Evolutionary conservation across 805 yeast species (phyloP).

Genomic region (Hemisphaericaspora nanyangensis): DNA sequence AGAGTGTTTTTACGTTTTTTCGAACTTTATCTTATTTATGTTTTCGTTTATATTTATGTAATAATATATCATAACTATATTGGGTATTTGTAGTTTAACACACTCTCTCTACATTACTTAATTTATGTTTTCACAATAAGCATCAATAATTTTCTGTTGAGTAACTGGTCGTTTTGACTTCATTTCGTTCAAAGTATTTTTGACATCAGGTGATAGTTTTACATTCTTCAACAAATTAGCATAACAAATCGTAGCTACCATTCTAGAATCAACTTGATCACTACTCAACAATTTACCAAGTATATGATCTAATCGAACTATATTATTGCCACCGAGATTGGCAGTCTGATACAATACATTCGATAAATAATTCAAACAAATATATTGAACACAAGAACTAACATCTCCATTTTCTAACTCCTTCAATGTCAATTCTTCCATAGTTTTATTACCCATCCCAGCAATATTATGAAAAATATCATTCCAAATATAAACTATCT

Average conservation of each 20-base stretch:
- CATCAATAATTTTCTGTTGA: conserved; percentile 45
- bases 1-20: too few relatives aligned
- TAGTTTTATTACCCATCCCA: background rate
- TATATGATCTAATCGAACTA: conserved; percentile 22
- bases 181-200: conserved; percentile 3
- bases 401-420: conserved; percentile 3
- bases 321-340: background rate
- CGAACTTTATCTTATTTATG: too few relatives aligned
- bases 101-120: too few relatives aligned
- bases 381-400: background rate
- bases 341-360: conserved; percentile 2
- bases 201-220: conserved; percentile 3
- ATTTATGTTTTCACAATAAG: too few relatives aligned
- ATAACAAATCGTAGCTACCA: conserved; percentile 35
- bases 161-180: conserved; percentile 30
- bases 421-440: conserved; percentile 4
- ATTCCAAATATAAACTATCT: conserved; percentile 7
- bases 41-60: too few relatives aligned
- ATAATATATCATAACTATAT: too few relatives aligned
- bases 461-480: conserved; percentile 2
- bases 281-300: conserved; percentile 25
- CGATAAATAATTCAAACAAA: conserved; percentile 6
- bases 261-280: conserved; percentile 33
- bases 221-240: conserved; percentile 27
- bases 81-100: too few relatives aligned